Evolutionary conservation across 345 rosid species (phyloP).

Genomic region (Iberis pinnata): DNA sequence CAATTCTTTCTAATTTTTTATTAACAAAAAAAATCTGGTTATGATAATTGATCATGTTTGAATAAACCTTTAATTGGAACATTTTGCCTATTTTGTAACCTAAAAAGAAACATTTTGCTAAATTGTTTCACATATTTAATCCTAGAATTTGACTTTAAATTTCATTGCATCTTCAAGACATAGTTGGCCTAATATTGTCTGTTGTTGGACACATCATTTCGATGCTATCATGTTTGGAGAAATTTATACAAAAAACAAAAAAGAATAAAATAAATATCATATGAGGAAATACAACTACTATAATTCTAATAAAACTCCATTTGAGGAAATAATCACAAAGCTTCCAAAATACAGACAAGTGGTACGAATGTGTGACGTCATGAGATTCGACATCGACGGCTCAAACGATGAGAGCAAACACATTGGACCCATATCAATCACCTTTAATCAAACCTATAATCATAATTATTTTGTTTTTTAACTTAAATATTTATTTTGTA

Average conservation of each 20-base stretch:
- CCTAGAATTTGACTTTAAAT: background rate
- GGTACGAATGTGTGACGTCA: conserved; percentile 23
- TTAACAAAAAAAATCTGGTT: too few relatives aligned
- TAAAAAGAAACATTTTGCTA: too few relatives aligned
- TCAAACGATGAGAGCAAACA: conserved; percentile 28
- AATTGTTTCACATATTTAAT: too few relatives aligned
- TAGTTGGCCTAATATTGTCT: background rate
- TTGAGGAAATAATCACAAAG: conserved; percentile 25
- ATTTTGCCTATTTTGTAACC: too few relatives aligned
- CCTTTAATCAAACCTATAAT: conserved; percentile 32
- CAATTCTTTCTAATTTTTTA: too few relatives aligned
- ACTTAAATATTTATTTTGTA: background rate
- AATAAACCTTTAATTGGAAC: too few relatives aligned
- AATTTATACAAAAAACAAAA: background rate
- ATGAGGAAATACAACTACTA: conserved; percentile 8
- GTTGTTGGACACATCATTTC: background rate
- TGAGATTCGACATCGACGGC: conserved; percentile 35
- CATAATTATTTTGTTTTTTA: conserved; percentile 7
- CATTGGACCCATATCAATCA: conserved; percentile 22
- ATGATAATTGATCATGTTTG: too few relatives aligned
- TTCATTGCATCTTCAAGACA: too few relatives aligned
- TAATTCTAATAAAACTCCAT: conserved; percentile 11
- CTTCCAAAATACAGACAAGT: conserved; percentile 24
- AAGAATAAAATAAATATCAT: background rate
- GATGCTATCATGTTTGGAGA: background rate